Evolutionary conservation across 768 basidiomycete species (phyloP), one percentile per base, ranked within the genome.

Genomic region (Amanita fuliginea): DNA sequence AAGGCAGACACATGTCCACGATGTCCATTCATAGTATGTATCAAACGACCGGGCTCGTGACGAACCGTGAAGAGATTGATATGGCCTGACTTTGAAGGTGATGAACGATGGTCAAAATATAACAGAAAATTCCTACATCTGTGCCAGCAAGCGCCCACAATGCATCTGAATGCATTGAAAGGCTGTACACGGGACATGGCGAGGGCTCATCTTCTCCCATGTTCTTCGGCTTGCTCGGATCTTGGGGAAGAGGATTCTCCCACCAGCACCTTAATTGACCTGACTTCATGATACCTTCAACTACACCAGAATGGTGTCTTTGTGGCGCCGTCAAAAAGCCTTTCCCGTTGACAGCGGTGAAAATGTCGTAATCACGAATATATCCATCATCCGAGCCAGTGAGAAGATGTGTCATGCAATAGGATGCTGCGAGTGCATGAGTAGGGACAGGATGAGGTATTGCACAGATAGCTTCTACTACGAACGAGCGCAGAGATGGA

Each of bases 381-480:
- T 90, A 93, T 7, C 93, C 94, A 61, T 97, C 93, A 56, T 95
- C 86, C 10, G 87, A 89, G 32, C 93, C 93, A 11, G 94, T 94
- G 28, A 95, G 64, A 18, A 96, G 70, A 61, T 93, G 89, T 16
- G 86, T 80, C 77, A 94, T 80, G 65, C 93, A 95, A 22, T 77
- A 65, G 0, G 91, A 92, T 3, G 86, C 73, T 8, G 92, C 86
- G 10, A 97, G 77, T n/a, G 86, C 75, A 64, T 96, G 88, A 0
- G 88, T 91, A 3, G 91, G 81, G 3, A 78, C 80, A 3, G 91
- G 91, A 55, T 94, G 87, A 1, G 94, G 89, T 49, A 97, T 78
- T 16, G 91, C 91, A 54, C 86, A 90, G 53, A 95, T 80, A 14
- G 93, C 92, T 66, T 95, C 93, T 4, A 96, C 83, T 6, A 84